Evolutionary conservation across 345 rosid species (phyloP).

Genomic region (Populus pruinosa): DNA sequence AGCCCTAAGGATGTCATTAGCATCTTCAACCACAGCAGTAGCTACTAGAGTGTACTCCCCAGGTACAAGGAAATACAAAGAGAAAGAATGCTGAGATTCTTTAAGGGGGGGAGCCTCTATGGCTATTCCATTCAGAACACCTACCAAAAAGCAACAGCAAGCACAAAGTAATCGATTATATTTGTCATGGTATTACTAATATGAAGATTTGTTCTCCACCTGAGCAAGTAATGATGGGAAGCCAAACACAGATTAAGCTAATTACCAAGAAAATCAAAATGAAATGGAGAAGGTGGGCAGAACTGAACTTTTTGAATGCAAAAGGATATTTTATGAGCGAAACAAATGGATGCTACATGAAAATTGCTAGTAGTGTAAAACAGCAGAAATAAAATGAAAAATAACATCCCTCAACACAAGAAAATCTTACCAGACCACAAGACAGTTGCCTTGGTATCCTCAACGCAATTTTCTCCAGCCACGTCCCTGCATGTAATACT

Average conservation of each 20-base stretch:
- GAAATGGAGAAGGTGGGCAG: not conserved
- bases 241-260: not conserved
- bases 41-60: constrained; percentile 91
- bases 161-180: not conserved
- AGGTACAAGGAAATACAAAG: constrained; percentile 82
- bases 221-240: not conserved
- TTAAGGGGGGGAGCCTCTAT: constrained; percentile 76
- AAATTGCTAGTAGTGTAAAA: not conserved
- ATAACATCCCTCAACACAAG: not conserved
- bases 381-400: not conserved
- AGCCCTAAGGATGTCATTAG: constrained; percentile 78
- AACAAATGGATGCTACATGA: not conserved
- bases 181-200: not conserved
- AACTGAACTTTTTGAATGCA: not conserved
- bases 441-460: constrained; percentile 83
- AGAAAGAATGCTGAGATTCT: constrained; percentile 71
- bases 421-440: constrained; percentile 76
- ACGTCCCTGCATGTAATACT: constrained; percentile 87
- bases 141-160: constrained; percentile 25
- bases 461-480: constrained; percentile 88
- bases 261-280: not conserved
- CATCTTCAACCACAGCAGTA: constrained; percentile 81
- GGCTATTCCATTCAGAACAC: constrained; percentile 66
- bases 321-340: not conserved
- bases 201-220: not conserved